Conservation (phyloP, 2,329 filamentous ascomycete genomes). For the Diaporthe longicolla region DNA sequence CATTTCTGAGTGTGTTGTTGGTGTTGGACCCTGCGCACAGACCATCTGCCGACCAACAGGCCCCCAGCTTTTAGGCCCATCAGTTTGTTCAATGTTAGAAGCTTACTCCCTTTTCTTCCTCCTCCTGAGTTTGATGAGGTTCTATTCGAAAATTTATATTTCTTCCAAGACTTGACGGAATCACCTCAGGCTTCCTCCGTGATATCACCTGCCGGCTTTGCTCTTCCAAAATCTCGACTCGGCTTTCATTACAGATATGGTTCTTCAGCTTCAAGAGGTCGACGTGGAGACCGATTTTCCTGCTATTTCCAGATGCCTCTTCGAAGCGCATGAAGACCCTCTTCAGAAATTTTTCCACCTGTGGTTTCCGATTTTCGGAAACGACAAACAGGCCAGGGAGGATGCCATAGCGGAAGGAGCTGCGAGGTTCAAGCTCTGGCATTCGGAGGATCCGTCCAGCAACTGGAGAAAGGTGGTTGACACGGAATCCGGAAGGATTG, state of each 20-base stretch:
- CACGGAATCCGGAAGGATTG: slow-evolving; percentile 47
- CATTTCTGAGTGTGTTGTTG: no score
- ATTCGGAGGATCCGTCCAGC: slow-evolving; percentile 47
- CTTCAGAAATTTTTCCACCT: slow-evolving; percentile 47
- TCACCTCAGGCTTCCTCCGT: no score
- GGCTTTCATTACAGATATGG: not conserved
- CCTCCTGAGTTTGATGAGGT: no score
- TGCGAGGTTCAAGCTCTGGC: slow-evolving; percentile 45
- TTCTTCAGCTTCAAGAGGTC: slow-evolving; percentile 18
- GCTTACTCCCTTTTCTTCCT: no score
- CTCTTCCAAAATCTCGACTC: not conserved
- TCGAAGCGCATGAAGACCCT: slow-evolving; percentile 48
- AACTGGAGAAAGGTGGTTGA: slow-evolving; percentile 52
- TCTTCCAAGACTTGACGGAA: no score
- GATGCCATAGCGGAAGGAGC: slow-evolving; percentile 28
- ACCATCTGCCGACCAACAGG: no score
- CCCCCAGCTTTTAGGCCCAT: no score
- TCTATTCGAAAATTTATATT: no score
- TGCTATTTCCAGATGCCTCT: slow-evolving; percentile 44
- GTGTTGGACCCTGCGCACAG: no score
- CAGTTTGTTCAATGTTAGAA: no score
- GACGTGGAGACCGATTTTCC: slow-evolving; percentile 43
- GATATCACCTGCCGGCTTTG: no score
- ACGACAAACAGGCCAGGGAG: slow-evolving; percentile 3
- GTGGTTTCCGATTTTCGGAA: slow-evolving; percentile 48